Evolutionary conservation across 257 asterid genomes (phyloP).

Genomic region (Solanum rostratum): DNA sequence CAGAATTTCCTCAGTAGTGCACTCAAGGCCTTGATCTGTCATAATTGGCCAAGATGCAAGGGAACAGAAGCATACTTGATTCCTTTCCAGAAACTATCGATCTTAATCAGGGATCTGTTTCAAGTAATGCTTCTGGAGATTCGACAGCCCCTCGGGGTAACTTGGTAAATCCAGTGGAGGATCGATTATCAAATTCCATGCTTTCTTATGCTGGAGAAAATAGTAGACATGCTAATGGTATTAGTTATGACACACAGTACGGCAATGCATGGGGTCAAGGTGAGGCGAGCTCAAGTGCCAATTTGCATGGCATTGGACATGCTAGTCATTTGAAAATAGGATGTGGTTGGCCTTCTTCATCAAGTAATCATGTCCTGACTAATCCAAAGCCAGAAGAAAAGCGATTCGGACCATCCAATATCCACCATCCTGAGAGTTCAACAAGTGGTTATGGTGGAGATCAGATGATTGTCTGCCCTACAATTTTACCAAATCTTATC

Average conservation of each 20-base stretch:
- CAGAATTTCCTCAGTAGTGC: background rate
- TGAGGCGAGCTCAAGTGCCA: constrained; percentile 62
- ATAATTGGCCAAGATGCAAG: constrained; percentile 33
- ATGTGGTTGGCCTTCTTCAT: constrained; percentile 50
- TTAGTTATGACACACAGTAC: constrained; percentile 18
- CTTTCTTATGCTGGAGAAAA: constrained; percentile 25
- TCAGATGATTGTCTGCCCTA: constrained; percentile 14
- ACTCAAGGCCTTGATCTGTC: background rate
- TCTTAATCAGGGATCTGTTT: constrained; percentile 61
- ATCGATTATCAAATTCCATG: constrained; percentile 31
- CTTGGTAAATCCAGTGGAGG: constrained; percentile 53
- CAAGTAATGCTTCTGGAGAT: constrained; percentile 42
- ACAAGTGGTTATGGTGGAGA: constrained; percentile 16
- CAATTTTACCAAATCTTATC: constrained; percentile 13
- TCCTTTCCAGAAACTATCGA: constrained; percentile 70
- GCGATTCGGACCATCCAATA: constrained; percentile 35
- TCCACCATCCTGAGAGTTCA: constrained; percentile 6
- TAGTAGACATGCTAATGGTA: constrained; percentile 14
- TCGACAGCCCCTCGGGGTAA: constrained; percentile 35
- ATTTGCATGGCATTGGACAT: constrained; percentile 19
- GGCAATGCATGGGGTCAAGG: constrained; percentile 56
- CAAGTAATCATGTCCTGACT: constrained; percentile 18
- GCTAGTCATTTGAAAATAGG: constrained; percentile 19
- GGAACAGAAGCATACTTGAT: constrained; percentile 50
- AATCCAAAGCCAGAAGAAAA: constrained; percentile 33